These are phyloP conservation scores for Pyricularia sp. DNA, from an alignment of 2,329 filamentous ascomycete species.

Conservation along the genomic window DNA sequence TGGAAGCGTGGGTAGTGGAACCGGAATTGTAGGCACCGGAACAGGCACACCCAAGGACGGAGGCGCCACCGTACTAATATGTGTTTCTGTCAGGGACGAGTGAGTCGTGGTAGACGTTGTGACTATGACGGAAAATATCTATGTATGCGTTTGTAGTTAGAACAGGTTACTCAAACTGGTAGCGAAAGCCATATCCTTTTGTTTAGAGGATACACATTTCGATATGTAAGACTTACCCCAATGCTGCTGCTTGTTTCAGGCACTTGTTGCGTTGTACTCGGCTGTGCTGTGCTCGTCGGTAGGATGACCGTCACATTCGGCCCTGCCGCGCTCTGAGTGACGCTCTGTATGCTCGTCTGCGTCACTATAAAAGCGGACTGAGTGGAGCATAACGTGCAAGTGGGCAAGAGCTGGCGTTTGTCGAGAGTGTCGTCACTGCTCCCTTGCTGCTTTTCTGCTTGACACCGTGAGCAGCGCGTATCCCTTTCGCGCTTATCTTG, in stretches of 20 bases:
- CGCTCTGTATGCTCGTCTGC: not conserved
- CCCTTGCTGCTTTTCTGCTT: not conserved
- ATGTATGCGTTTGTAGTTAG: not conserved
- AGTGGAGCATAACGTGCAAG: not conserved
- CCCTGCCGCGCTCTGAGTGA: not conserved
- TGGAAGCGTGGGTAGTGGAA: too few species aligned
- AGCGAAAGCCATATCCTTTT: not conserved
- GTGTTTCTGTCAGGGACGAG: not conserved
- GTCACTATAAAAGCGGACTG: not conserved
- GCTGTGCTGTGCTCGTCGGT: not conserved
- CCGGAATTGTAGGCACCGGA: not conserved
- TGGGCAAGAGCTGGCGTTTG: not conserved
- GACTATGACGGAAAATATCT: not conserved
- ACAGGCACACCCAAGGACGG: not conserved
- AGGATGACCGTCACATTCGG: not conserved
- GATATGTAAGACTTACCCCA: not conserved
- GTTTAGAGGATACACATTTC: too few species aligned
- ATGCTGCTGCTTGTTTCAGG: not conserved
- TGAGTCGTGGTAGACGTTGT: not conserved
- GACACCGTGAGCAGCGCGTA: not conserved
- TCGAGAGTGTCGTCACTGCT: not conserved
- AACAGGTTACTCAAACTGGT: not conserved
- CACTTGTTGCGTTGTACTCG: not conserved
- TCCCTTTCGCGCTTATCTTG: not conserved
- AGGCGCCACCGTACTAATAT: not conserved